phyloP scores from a whole-genome alignment of 495 filamentous ascomycete species.

The Podospora pseudocomata region DNA sequence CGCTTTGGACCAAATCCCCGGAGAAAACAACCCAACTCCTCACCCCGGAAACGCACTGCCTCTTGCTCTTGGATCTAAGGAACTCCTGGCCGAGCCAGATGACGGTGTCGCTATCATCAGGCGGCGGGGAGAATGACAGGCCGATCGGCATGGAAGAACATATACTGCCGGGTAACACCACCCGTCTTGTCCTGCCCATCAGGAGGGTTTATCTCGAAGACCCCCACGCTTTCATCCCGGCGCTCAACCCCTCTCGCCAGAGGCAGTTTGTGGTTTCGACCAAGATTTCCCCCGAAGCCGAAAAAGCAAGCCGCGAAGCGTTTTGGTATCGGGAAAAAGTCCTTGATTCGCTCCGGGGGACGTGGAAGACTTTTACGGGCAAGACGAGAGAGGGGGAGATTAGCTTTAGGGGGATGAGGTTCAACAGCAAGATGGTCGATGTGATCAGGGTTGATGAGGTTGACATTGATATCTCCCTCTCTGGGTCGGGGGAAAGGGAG shows the following conservation, averaged over 20 bases:
- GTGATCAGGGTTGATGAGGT: conserved; percentile 78
- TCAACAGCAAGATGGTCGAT: conserved; percentile 77
- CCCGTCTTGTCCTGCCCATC: conserved; percentile 71
- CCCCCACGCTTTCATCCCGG: conserved; percentile 72
- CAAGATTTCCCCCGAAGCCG: conserved; percentile 72
- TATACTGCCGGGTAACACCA: conserved; percentile 73
- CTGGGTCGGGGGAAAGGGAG: conserved; percentile 18
- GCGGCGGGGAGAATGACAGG: not conserved
- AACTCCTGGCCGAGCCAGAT: conserved; percentile 84
- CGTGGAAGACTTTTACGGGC: conserved; percentile 51
- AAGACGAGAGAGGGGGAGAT: conserved; percentile 62
- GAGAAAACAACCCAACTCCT: conserved; percentile 26
- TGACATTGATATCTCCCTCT: conserved; percentile 60
- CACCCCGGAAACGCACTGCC: conserved; percentile 61
- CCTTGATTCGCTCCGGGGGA: conserved; percentile 63
- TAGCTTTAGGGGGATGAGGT: conserved; percentile 68
- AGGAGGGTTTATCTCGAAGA: conserved; percentile 72
- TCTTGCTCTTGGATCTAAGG: conserved; percentile 77
- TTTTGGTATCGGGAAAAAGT: conserved; percentile 93
- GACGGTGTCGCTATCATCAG: conserved; percentile 50
- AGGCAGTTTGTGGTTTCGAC: conserved; percentile 87
- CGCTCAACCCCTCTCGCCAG: conserved; percentile 69
- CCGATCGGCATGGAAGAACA: conserved; percentile 47
- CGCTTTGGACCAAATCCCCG: conserved; percentile 41
- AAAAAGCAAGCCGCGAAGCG: conserved; percentile 70